Evolutionary conservation across 2,329 filamentous ascomycete genomes (phyloP), one percentile per base, ranked within the genome.

Genomic region (Periconia sp.): DNA sequence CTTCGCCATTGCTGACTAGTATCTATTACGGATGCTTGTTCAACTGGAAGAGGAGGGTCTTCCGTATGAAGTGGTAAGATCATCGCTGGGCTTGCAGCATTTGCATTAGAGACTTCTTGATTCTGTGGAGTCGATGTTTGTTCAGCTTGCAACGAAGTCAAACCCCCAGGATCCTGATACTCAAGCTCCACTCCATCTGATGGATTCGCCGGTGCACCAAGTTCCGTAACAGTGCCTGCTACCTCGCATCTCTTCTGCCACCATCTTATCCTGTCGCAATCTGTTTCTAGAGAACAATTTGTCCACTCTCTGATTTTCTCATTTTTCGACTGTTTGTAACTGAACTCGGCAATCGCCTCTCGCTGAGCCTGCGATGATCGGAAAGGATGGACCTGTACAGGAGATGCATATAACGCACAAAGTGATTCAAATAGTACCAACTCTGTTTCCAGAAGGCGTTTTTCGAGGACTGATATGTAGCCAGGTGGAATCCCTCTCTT

Each of bases 401-500:
- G 55, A 41, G 52, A 49, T 3, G 54, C 56, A 30, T 63, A 57
- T n/a, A 61, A 40, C 9, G 53, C 41, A 15, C 59, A 57, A 8
- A 63, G 52, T 11, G 64, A 53, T 33, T 64, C 64, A 18, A 65
- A 42, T 11, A 59, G 47, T 6, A 63, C 52, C 6, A 61, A n/a
- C 43, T 65, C 64, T 8, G 58, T 62, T 30, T 66, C 62, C 2
- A 62, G 23, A 6, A 66, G 58, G 17, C 62, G 57, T 45, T 63
- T 58, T 47, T 66, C 64, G 30, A 66, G 52, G 15, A 53, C 54
- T 9, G 59, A 58, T 18, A 64, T 56, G 42, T 66, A 66, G 2
- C 62, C 64, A 14, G 59, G 59, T 9, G 64, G 64, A 6, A 66
- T 60, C 1, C 64, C 61, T 50, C 64, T 64, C 40, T 65, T 65